These are phyloP conservation scores for Gossypium laxum DNA, from an alignment of 441 rosid species.

Conservation along the genomic window DNA sequence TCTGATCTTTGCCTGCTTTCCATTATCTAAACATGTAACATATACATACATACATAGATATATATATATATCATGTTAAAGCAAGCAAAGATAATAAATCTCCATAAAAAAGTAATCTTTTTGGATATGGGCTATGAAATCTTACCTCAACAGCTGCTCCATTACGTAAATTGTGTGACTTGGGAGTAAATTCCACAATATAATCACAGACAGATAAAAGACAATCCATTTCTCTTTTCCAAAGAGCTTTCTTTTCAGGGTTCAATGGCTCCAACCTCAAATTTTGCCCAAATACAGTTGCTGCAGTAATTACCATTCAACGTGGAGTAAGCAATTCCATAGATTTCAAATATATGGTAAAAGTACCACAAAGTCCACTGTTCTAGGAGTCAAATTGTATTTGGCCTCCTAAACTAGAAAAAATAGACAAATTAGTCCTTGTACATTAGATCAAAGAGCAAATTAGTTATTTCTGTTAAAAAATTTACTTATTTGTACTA, in stretches of 20 bases:
- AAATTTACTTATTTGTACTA: too few relatives aligned
- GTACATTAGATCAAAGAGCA: too few relatives aligned
- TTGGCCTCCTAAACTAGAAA: too few relatives aligned
- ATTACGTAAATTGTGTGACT: slow-evolving; percentile 32
- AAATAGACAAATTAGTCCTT: too few relatives aligned
- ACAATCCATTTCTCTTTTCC: slow-evolving; percentile 60
- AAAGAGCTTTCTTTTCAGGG: slow-evolving; percentile 43
- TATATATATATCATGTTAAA: background rate
- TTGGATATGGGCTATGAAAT: background rate
- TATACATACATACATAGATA: background rate
- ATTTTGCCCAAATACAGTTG: slow-evolving; percentile 57
- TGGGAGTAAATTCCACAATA: slow-evolving; percentile 41
- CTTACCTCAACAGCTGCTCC: slow-evolving; percentile 49
- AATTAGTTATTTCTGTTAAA: too few relatives aligned
- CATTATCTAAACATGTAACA: slow-evolving; percentile 34
- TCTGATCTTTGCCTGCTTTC: slow-evolving; percentile 49
- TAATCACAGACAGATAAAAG: slow-evolving; percentile 55
- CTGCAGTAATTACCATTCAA: slow-evolving; percentile 21
- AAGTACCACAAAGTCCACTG: too few relatives aligned
- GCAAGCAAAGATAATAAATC: background rate
- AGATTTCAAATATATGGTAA: background rate
- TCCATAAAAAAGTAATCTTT: background rate
- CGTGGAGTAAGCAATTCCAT: background rate
- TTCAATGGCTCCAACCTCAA: slow-evolving; percentile 50
- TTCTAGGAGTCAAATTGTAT: too few relatives aligned